Conservation (phyloP, 2,329 filamentous ascomycete genomes). For the Paracorniculantispora psalliotae region DNA sequence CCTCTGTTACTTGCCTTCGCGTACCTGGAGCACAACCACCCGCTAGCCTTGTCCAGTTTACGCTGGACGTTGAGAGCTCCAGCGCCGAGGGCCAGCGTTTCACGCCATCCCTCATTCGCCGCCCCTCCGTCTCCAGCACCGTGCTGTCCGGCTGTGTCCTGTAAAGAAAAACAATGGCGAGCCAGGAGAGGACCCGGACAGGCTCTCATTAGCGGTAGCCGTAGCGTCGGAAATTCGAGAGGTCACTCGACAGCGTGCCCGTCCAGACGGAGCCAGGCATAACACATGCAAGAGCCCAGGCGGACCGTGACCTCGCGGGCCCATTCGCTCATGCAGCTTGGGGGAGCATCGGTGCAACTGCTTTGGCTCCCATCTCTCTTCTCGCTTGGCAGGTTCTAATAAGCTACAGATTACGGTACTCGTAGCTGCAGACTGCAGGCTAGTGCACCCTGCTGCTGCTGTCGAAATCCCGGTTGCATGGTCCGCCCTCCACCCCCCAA, state of each 20-base stretch:
- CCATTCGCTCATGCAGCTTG: neutral
- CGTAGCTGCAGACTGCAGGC: too few species aligned
- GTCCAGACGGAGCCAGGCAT: too few species aligned
- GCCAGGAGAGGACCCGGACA: neutral
- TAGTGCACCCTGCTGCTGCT: constrained; percentile 1
- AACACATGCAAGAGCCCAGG: neutral
- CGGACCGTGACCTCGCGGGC: neutral
- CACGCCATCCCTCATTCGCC: neutral
- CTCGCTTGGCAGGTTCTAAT: too few species aligned
- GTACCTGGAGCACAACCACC: neutral
- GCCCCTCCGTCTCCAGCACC: neutral
- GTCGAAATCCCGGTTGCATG: constrained; percentile 11
- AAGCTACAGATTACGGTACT: too few species aligned
- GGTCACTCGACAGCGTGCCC: neutral
- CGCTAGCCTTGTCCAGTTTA: neutral
- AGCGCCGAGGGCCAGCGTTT: neutral
- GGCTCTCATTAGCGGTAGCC: neutral
- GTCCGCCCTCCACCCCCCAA: constrained; percentile 1
- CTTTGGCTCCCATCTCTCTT: neutral
- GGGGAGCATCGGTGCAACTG: neutral
- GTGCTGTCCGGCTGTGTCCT: neutral
- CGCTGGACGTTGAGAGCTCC: neutral
- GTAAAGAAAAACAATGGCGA: neutral
- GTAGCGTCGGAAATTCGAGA: neutral
- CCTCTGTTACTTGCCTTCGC: neutral